These are phyloP conservation scores for Papiliotrema laurentii DNA, from an alignment of 1,284 basidiomycete genomes.

Conservation along the genomic window DNA sequence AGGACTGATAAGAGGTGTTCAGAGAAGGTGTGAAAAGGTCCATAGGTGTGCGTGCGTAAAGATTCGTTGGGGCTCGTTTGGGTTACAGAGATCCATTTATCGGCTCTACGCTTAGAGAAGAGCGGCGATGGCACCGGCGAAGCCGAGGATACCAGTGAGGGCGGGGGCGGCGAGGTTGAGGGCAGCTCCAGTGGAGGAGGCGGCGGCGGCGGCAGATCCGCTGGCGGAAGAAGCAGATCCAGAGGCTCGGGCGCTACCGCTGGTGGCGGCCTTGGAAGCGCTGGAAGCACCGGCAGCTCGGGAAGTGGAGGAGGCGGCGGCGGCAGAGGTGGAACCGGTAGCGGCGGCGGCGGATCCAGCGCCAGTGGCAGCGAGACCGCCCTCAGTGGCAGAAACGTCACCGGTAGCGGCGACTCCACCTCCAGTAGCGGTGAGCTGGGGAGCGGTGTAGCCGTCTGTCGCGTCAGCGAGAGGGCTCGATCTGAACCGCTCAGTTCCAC, in stretches of 20 bases:
- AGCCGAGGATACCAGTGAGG: constrained; percentile 22
- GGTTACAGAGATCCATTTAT: too few relatives aligned
- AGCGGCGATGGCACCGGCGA: constrained; percentile 32
- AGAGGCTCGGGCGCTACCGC: constrained; percentile 6
- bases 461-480: neutral
- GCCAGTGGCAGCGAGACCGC: constrained; percentile 7
- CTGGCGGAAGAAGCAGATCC: constrained; percentile 7
- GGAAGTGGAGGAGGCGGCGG: constrained; percentile 5
- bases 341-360: constrained; percentile 11
- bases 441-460: constrained; percentile 30
- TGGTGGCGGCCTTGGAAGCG: constrained; percentile 3
- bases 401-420: constrained; percentile 42
- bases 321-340: constrained; percentile 9
- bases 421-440: constrained; percentile 41
- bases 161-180: constrained; percentile 8
- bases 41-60: too few relatives aligned
- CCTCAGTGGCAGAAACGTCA: constrained; percentile 9
- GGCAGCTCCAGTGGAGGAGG: constrained; percentile 4
- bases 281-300: constrained; percentile 8
- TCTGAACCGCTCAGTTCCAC: neutral
- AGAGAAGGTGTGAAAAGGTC: too few relatives aligned
- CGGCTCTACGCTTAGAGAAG: constrained; percentile 38
- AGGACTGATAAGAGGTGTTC: too few relatives aligned
- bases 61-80: too few relatives aligned
- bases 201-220: constrained; percentile 9